Base-by-base conservation (phyloP, 768 basidiomycete genomes). In the Boletellus ananas region DNA sequence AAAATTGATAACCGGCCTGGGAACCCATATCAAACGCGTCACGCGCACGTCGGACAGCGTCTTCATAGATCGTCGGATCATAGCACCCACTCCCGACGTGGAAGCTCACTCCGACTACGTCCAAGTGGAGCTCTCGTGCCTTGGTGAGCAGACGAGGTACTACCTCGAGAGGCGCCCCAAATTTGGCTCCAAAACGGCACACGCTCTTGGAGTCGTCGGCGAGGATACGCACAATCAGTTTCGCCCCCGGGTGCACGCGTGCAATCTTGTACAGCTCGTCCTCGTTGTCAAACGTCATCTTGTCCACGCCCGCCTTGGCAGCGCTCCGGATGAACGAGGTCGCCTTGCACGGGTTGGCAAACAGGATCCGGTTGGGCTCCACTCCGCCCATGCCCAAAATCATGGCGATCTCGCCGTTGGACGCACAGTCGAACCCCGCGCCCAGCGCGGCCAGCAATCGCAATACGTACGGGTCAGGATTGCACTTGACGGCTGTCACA, bases 341-440 rank as follows among this genome's bases (percentile, higher is more conserved):
- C 2, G 96, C 90, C 73, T 99, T 99, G 85, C 96, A 98, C 0
- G 96, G 96, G 71, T 99, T 99, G 56, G 96, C 96, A 62, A 93
- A 99, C 65, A 98, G 91, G 76, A 99, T 88, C 50, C 87, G 80
- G 47, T 80, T 78, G 4, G 94, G 84, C 41, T 80, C 77, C 45
- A 95, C 79, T 8, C 84, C 86, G 5, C 86, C 85, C 4, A 94
- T 69, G 11, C 71, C 71, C 21, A 96, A 74, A 23, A 98, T 86
- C 54, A 82, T 80, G 18, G 79, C 76, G 59, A 99, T 97, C 71
- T 99, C 96, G 50, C 86, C 84, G 58, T 90, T 87, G 34, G 95
- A 98, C 14, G 96, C 96, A 61, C 96, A 98, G 69, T 99, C 96
- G 72, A 99, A 99, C 14, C 94, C 94, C 2, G 90, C 75, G 23